phyloP scores from a whole-genome alignment of 331 rosid species.

The Quercus tomentella region DNA sequence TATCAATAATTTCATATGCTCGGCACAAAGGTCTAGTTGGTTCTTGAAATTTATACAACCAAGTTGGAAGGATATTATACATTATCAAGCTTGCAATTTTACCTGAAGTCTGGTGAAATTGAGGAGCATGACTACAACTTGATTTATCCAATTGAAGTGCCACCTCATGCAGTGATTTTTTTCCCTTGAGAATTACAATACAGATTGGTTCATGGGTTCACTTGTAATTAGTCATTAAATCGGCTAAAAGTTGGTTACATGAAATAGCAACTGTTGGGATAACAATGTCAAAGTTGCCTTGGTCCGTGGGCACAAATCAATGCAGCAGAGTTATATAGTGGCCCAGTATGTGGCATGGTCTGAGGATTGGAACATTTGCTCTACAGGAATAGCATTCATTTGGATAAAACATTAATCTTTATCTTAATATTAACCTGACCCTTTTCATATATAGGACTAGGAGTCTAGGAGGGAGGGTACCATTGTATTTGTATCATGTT shows the following conservation, averaged over 20 bases:
- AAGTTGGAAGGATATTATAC: not conserved
- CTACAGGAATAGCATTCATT: not conserved
- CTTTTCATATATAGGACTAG: no score
- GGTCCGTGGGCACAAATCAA: not conserved
- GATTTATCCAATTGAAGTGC: not conserved
- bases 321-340: not conserved
- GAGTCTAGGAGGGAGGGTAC: no score
- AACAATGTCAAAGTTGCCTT: not conserved
- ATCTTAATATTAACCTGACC: no score
- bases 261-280: not conserved
- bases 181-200: not conserved
- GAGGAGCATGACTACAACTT: not conserved
- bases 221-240: not conserved
- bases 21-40: slow-evolving; percentile 89
- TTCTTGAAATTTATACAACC: slow-evolving; percentile 37
- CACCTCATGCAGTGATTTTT: not conserved
- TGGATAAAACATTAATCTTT: not conserved
- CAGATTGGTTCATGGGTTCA: not conserved
- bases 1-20: slow-evolving; percentile 64
- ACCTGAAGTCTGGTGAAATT: not conserved
- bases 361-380: not conserved
- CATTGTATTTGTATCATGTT: no score
- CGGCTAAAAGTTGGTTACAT: not conserved
- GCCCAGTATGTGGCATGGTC: no score
- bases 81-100: not conserved